These are phyloP conservation scores for Cladorrhinum samala DNA, from an alignment of 495 filamentous ascomycete genomes.

Conservation along the genomic window DNA sequence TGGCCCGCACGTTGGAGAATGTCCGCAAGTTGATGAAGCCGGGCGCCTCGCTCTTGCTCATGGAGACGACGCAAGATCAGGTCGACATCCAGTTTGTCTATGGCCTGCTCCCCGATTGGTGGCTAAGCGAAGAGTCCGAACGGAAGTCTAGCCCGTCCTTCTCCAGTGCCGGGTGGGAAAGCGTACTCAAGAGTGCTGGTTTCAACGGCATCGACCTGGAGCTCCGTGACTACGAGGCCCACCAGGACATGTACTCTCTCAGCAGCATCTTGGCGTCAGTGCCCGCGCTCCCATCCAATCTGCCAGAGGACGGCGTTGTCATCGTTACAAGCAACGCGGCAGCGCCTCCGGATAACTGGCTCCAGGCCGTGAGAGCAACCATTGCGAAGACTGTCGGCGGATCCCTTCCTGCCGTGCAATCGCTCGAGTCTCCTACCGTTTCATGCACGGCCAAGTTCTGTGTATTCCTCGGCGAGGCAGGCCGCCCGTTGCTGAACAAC, in stretches of 20 bases:
- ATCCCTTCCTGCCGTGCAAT: no score
- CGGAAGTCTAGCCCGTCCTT: slow-evolving; percentile 27
- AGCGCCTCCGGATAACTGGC: slow-evolving; percentile 11
- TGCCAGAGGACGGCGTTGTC: slow-evolving; percentile 20
- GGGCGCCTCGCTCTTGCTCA: slow-evolving; percentile 32
- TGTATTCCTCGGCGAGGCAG: slow-evolving; percentile 31
- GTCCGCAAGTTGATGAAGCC: slow-evolving; percentile 36
- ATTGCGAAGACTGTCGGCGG: no score
- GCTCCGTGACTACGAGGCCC: slow-evolving; percentile 24
- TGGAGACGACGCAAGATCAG: slow-evolving; percentile 32
- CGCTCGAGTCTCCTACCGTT: no score
- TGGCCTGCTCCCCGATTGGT: slow-evolving; percentile 29
- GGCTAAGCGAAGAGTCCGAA: slow-evolving; percentile 34
- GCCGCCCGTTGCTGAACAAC: slow-evolving; percentile 23
- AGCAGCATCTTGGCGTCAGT: slow-evolving; percentile 24
- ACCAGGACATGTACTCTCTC: slow-evolving; percentile 26
- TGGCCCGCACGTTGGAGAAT: slow-evolving; percentile 42
- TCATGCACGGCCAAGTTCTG: slow-evolving; percentile 23
- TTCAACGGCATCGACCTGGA: slow-evolving; percentile 26
- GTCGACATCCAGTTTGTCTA: slow-evolving; percentile 25
- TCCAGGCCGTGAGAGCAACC: no score
- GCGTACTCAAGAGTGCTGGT: slow-evolving; percentile 19
- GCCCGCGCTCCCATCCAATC: slow-evolving; percentile 1
- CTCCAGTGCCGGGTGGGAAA: slow-evolving; percentile 28
- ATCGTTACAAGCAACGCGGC: slow-evolving; percentile 5